Percentiles rank a stretch among this genome's conserved stretches.
These are phyloP conservation scores for Penicillium expansum DNA, from an alignment of 2,329 filamentous ascomycete species.

Conservation along the genomic window DNA sequence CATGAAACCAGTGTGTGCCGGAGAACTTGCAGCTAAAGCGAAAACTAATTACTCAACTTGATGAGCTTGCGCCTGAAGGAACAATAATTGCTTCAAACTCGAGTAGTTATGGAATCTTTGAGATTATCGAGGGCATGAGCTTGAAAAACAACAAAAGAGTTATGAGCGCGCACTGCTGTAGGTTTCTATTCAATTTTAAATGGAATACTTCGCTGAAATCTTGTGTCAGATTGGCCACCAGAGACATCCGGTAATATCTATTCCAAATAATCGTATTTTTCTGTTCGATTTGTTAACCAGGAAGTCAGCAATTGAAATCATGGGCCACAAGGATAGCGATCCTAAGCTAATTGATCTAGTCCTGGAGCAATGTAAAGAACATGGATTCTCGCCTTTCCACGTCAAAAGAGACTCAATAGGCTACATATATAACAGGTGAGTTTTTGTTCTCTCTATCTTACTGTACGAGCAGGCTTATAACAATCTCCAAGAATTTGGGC, in stretches of 20 bases:
- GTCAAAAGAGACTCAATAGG: slow-evolving; percentile 39
- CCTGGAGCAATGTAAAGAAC: slow-evolving; percentile 27
- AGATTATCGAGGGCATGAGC: too few relatives aligned
- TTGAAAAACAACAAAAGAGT: too few relatives aligned
- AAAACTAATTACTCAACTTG: too few relatives aligned
- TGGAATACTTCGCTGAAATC: too few relatives aligned
- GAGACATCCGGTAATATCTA: slow-evolving; percentile 32
- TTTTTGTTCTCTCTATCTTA: background rate
- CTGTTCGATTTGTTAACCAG: background rate
- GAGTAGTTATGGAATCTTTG: too few relatives aligned
- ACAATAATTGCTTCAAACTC: too few relatives aligned
- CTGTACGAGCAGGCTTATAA: background rate
- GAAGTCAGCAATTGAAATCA: slow-evolving; percentile 38
- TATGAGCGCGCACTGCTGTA: too few relatives aligned
- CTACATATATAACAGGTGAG: slow-evolving; percentile 42
- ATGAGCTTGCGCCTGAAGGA: too few relatives aligned
- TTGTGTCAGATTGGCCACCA: too few relatives aligned
- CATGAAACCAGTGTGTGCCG: too few relatives aligned
- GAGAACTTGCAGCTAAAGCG: too few relatives aligned
- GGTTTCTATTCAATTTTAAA: too few relatives aligned
- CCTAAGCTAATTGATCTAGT: slow-evolving; percentile 31
- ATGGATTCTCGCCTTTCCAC: slow-evolving; percentile 40
- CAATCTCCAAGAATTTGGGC: slow-evolving; percentile 38
- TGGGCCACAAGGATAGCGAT: slow-evolving; percentile 37
- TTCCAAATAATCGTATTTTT: background rate